Percentiles rank a stretch among this genome's conserved stretches.
Conservation (phyloP, 768 basidiomycete species). For the Lactarius sanguifluus region DNA sequence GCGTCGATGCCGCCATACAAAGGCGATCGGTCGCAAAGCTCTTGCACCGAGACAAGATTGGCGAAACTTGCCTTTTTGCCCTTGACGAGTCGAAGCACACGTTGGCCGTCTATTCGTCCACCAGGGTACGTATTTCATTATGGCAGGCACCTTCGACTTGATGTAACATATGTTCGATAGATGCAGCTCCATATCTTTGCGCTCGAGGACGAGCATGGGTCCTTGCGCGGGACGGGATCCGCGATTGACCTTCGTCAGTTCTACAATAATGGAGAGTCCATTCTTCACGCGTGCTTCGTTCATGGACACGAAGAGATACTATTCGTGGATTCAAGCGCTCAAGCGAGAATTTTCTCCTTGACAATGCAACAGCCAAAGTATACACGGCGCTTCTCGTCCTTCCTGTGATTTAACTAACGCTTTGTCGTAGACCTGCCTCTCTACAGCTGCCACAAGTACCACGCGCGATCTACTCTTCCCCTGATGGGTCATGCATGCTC, state of each 20-base stretch:
- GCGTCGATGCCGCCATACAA: slow-evolving; percentile 13
- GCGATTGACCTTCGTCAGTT: slow-evolving; percentile 45
- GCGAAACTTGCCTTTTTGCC: slow-evolving; percentile 45
- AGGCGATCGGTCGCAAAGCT: slow-evolving; percentile 6
- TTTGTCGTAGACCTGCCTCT: slow-evolving; percentile 43
- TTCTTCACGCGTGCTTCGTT: slow-evolving; percentile 47
- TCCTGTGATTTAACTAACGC: background rate
- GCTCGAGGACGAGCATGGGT: slow-evolving; percentile 45
- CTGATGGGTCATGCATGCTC: slow-evolving; percentile 56
- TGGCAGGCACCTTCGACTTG: background rate
- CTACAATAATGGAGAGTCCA: slow-evolving; percentile 37
- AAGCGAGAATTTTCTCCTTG: slow-evolving; percentile 53
- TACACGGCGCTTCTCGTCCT: background rate
- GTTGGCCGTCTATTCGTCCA: slow-evolving; percentile 46
- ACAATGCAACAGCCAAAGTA: slow-evolving; percentile 56
- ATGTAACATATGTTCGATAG: slow-evolving; percentile 18
- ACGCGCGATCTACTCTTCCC: slow-evolving; percentile 43
- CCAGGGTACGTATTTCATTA: slow-evolving; percentile 38
- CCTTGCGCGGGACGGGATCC: slow-evolving; percentile 45
- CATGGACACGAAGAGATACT: slow-evolving; percentile 54
- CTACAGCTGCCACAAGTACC: slow-evolving; percentile 42
- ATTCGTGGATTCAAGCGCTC: slow-evolving; percentile 46
- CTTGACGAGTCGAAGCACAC: slow-evolving; percentile 55
- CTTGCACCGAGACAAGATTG: slow-evolving; percentile 49
- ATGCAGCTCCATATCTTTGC: slow-evolving; percentile 46